Evolutionary conservation across 345 rosid species (phyloP), one percentile per base, ranked within the genome.

Genomic region (Draba incana): DNA sequence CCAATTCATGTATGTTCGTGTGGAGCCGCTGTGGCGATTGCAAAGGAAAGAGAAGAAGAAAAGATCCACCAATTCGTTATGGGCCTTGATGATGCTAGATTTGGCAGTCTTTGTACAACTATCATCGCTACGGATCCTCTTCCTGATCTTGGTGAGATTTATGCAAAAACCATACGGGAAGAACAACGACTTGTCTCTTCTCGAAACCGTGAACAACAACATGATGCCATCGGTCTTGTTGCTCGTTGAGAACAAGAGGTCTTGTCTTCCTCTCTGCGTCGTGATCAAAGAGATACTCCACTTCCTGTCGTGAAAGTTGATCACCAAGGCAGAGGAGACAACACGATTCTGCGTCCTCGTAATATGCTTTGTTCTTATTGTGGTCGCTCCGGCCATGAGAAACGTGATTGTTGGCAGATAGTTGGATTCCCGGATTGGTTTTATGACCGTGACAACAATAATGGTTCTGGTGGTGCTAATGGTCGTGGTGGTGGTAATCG

Each of bases 341-440:
- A 73, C 51, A 67, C 62, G 27, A 56, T 68, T 65, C 35, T 31
- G 68, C 25, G 62, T 63, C 25, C 78, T 71, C 33, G 66, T 23
- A 47, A 62, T 44, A 33, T 49, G 2, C 61, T 48, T 27, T 49
- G 53, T 4, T 20, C 30, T 1, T 11, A 49, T 1, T 49, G 30
- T 49, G 53, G 53, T 0, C 1, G 53, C 1, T 2, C 30, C 0
- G 7, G 53, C 0, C 53, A 49, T 10, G 53, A 49, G 1, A 49
- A 49, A 3, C 53, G 6, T 0, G 94, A n/a, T n/a, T n/a, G n/a
- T n/a, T n/a, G n/a, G n/a, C n/a, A n/a, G n/a, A n/a, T n/a, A n/a
- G n/a, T n/a, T n/a, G n/a, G n/a, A n/a, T n/a, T n/a, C n/a, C n/a
- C n/a, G n/a, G n/a, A n/a, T n/a, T n/a, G n/a, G n/a, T 80, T 30